Conservation (phyloP, 2,329 filamentous ascomycete genomes). For the Aspergillus awamori region DNA sequence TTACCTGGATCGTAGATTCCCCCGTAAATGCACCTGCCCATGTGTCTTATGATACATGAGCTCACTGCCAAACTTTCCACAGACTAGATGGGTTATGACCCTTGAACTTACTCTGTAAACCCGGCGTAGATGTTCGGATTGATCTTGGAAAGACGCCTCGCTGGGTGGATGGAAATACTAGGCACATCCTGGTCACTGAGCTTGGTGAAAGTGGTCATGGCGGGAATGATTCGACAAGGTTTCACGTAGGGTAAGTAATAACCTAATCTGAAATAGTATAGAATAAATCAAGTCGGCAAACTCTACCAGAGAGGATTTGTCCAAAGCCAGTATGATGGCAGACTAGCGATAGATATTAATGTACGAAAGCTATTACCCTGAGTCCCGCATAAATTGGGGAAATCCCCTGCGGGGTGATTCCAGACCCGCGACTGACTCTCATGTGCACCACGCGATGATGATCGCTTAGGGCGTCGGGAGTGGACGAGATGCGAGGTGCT, state of each 20-base stretch:
- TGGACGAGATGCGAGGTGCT: background rate
- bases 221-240: slow-evolving; percentile 15
- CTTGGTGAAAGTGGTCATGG: slow-evolving; percentile 74
- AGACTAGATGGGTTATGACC: background rate
- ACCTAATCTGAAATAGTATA: slow-evolving; percentile 16
- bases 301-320: slow-evolving; percentile 5
- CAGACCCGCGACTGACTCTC: slow-evolving; percentile 11
- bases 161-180: slow-evolving; percentile 66
- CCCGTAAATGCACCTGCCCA: slow-evolving; percentile 86
- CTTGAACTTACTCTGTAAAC: slow-evolving; percentile 71
- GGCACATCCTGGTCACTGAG: slow-evolving; percentile 63
- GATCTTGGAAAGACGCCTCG: slow-evolving; percentile 70
- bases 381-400: slow-evolving; percentile 28
- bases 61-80: background rate
- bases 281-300: background rate
- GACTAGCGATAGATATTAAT: slow-evolving; percentile 24
- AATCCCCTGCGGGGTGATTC: slow-evolving; percentile 36
- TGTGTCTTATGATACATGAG: slow-evolving; percentile 61
- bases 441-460: background rate
- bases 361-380: slow-evolving; percentile 14
- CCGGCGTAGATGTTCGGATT: slow-evolving; percentile 81
- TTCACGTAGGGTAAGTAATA: slow-evolving; percentile 1
- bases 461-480: slow-evolving; percentile 1
- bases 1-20: slow-evolving; percentile 81
- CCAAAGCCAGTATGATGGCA: slow-evolving; percentile 12